Base-by-base conservation (phyloP, 371 early-diverging fungal genomes). In the Mortierella sp. region DNA sequence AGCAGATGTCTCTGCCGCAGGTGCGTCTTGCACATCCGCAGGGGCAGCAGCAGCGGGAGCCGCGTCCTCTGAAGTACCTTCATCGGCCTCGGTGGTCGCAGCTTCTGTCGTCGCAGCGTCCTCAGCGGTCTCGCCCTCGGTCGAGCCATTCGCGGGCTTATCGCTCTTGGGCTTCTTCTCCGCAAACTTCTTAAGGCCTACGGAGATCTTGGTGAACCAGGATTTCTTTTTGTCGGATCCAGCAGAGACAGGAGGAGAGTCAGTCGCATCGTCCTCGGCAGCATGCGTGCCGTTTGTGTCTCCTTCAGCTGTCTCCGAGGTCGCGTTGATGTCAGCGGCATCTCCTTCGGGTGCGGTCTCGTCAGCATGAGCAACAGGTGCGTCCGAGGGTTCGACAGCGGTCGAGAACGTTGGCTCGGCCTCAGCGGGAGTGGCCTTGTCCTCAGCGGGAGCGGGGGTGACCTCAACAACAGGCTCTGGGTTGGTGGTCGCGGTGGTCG, bases 111-210 rank as follows among this genome's bases (percentile, higher is more conserved):
- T 19, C 19, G 60, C 64, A 23, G 62, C 19, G 11, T 11, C 45
- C 1, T 12, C 60, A 26, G 60, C 46, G 14, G 50, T 12, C 60
- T 60, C 60, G 45, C 60, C 46, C 14, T 44, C 60, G 19, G 60
- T 7, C 52, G 43, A 29, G 50, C 43, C 16, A 28, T n/a, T 26
- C 7, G 69, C 45, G 48, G 72, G 28, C 69, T 77, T 72, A n/a
- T 72, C 79, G 25, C 60, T 43, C 66, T 77, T 77, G 57, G 79
- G 66, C 57, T 77, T 77, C 69, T 77, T 77, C 19, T 77, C 77
- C 25, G 66, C 25, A 9, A 77, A 21, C 79, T 77, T 77, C 53
- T 77, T 77, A 30, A 72, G 51, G 70, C 68, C 72, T 59, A 21
- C 62, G 23, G 73, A 56, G 60, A 77, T 51, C 59, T 77, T 77